Percentiles rank a stretch among this genome's conserved stretches.
Conservation (phyloP, 495 filamentous ascomycete species). For the Lasiosphaeria ovina region DNA sequence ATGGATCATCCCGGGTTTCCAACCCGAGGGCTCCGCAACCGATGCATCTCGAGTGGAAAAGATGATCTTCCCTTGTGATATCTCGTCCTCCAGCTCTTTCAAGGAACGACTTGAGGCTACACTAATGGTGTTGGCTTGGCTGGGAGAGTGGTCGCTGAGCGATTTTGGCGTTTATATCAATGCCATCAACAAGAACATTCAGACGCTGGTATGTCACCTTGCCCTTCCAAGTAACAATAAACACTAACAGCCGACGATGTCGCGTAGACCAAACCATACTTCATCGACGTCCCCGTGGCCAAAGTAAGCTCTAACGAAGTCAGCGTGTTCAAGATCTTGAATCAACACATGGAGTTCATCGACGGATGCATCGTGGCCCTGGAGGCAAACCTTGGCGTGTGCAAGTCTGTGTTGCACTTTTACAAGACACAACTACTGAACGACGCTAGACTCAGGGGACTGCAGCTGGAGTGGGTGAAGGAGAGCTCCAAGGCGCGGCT, state of each 20-base stretch:
- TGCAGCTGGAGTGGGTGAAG: background rate
- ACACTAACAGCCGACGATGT: background rate
- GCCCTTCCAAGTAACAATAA: background rate
- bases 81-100: background rate
- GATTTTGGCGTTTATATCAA: conserved; percentile 12
- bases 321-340: background rate
- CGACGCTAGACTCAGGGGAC: background rate
- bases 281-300: background rate
- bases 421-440: conserved; percentile 4
- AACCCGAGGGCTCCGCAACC: background rate
- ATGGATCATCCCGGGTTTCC: conserved; percentile 11
- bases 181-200: conserved; percentile 5
- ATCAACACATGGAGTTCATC: conserved; percentile 13
- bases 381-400: conserved; percentile 7
- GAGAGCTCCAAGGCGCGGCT: background rate
- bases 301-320: conserved; percentile 1
- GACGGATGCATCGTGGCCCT: conserved; percentile 11
- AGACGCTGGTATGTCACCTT: conserved; percentile 1
- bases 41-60: background rate
- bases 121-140: conserved; percentile 3
- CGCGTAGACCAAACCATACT: background rate
- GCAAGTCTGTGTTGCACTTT: background rate
- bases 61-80: background rate
- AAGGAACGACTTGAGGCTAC: background rate
- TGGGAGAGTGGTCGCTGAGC: conserved; percentile 13